These are phyloP conservation scores for Helicostylum pulchrum DNA, from an alignment of 192 early-diverging fungal species.

Conservation along the genomic window DNA sequence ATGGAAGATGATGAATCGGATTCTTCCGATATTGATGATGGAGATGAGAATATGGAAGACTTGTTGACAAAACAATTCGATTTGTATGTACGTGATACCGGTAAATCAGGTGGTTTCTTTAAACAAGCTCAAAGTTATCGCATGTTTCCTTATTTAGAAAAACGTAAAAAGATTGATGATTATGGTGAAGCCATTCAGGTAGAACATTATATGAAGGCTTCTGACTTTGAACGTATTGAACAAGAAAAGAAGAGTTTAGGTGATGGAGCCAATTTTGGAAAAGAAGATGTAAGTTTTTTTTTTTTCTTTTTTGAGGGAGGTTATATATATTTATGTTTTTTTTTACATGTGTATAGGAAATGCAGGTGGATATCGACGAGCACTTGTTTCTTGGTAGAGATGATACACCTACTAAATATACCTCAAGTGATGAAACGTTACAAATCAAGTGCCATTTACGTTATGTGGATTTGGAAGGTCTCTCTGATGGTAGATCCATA, in stretches of 20 bases:
- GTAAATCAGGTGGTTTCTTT: conserved; percentile 68
- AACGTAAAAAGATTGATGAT: conserved; percentile 83
- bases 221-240: conserved; percentile 55
- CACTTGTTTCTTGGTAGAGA: conserved; percentile 57
- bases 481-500: conserved; percentile 81
- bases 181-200: conserved; percentile 53
- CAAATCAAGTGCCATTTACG: conserved; percentile 68
- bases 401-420: conserved; percentile 78
- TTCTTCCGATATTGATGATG: conserved; percentile 49
- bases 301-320: background rate
- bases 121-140: conserved; percentile 77
- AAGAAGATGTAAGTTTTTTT: conserved; percentile 49
- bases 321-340: conserved; percentile 1
- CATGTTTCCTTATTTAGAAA: conserved; percentile 87
- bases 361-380: conserved; percentile 38
- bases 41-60: conserved; percentile 53
- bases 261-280: conserved; percentile 29
- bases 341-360: conserved; percentile 14
- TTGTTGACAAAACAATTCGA: conserved; percentile 63
- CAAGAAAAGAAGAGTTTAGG: conserved; percentile 35
- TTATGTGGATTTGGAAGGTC: conserved; percentile 92
- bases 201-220: conserved; percentile 32
- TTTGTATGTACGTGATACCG: conserved; percentile 79
- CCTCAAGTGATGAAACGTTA: conserved; percentile 53
- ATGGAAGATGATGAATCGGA: conserved; percentile 79